phyloP scores from a whole-genome alignment of 1,284 basidiomycete species.

The Coniophora puteana region DNA sequence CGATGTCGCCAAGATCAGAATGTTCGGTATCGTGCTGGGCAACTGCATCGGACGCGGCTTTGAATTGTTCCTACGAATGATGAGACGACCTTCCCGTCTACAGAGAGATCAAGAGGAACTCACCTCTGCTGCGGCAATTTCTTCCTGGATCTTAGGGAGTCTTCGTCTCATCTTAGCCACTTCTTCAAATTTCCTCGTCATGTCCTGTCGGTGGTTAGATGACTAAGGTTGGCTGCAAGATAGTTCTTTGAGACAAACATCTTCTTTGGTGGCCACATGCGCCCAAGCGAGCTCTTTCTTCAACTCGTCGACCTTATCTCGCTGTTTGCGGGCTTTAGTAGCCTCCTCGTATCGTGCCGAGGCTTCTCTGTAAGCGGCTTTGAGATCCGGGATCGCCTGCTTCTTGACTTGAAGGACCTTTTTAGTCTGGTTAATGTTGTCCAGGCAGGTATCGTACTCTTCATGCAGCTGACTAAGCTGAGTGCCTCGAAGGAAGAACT shows the following conservation, averaged over 20 bases:
- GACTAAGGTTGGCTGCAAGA: too few relatives aligned
- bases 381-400: conserved; percentile 73
- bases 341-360: conserved; percentile 67
- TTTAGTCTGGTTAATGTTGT: conserved; percentile 66
- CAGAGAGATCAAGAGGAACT: conserved; percentile 8
- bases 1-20: conserved; percentile 46
- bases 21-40: conserved; percentile 44
- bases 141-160: conserved; percentile 48
- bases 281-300: conserved; percentile 90
- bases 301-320: conserved; percentile 63
- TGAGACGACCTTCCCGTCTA: background rate
- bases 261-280: conserved; percentile 74
- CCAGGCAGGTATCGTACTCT: conserved; percentile 78
- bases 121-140: conserved; percentile 46
- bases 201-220: conserved; percentile 40
- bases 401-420: conserved; percentile 66
- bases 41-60: conserved; percentile 44
- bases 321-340: conserved; percentile 67
- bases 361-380: conserved; percentile 56
- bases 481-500: conserved; percentile 96
- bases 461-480: conserved; percentile 86
- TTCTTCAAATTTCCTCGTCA: conserved; percentile 49
- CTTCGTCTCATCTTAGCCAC: conserved; percentile 43
- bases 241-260: too few relatives aligned
- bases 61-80: conserved; percentile 33